Evolutionary conservation across 2,329 filamentous ascomycete genomes (phyloP).

Genomic region (Clarireedia paspali): DNA sequence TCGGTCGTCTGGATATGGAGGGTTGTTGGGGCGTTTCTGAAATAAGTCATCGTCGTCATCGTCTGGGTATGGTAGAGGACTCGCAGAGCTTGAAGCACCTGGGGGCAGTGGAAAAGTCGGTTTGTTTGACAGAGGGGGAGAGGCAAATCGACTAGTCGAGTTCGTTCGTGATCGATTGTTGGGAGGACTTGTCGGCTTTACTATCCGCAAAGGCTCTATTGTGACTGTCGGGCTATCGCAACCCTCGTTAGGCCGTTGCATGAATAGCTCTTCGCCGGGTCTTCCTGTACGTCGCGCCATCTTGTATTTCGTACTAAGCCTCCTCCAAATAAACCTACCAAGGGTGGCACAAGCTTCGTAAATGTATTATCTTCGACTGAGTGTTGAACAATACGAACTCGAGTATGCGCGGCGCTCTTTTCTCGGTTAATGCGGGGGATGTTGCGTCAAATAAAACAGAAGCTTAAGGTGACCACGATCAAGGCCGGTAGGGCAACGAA

Average conservation of each 20-base stretch:
- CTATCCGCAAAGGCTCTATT: conserved; percentile 76
- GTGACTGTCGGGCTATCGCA: conserved; percentile 58
- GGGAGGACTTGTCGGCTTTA: conserved; percentile 66
- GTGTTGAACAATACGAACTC: not conserved
- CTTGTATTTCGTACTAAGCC: conserved; percentile 16
- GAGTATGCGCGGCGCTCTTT: not conserved
- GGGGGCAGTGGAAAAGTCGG: conserved; percentile 57
- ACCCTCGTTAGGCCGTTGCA: conserved; percentile 41
- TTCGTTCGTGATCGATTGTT: conserved; percentile 30
- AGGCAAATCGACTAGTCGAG: conserved; percentile 37
- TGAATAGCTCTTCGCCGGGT: conserved; percentile 77
- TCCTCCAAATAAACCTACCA: conserved; percentile 19
- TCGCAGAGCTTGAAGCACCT: conserved; percentile 63
- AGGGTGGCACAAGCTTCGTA: conserved; percentile 24
- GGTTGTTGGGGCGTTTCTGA: conserved; percentile 8
- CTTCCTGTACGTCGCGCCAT: conserved; percentile 46
- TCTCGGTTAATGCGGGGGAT: conserved; percentile 8
- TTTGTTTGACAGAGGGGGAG: conserved; percentile 41
- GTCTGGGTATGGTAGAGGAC: conserved; percentile 65
- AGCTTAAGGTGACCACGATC: conserved; percentile 1
- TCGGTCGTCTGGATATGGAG: conserved; percentile 30
- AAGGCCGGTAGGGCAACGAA: conserved; percentile 1
- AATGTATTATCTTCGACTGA: conserved; percentile 20
- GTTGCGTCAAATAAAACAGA: conserved; percentile 1
- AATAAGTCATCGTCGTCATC: conserved; percentile 42